Evolutionary conservation across 1,284 basidiomycete species (phyloP).

Genomic region (Irpex lacteus): DNA sequence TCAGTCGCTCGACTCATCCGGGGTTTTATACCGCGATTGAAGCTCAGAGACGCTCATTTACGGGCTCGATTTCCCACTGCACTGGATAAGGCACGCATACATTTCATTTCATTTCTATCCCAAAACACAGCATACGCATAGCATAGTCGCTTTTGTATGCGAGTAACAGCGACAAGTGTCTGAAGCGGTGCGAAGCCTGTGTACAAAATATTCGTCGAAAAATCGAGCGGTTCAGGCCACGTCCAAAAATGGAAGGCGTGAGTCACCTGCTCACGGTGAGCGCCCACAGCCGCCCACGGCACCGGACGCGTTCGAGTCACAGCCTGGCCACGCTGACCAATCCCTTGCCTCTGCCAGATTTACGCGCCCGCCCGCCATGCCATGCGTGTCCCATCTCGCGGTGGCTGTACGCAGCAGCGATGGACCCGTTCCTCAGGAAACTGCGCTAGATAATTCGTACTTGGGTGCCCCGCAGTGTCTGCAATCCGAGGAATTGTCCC

Average conservation of each 20-base stretch:
- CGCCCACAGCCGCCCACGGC: not conserved
- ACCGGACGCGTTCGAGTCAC: not conserved
- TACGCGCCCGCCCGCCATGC: not conserved
- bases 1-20: conserved; percentile 16
- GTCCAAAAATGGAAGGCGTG: not conserved
- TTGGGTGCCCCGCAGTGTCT: not conserved
- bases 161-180: not conserved
- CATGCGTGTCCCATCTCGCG: not conserved
- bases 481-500: not conserved
- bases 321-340: not conserved
- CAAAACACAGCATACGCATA: not conserved
- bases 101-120: not conserved
- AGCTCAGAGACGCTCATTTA: conserved; percentile 19
- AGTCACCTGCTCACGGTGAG: not conserved
- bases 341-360: not conserved
- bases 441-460: not conserved
- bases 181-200: not conserved
- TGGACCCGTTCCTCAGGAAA: not conserved
- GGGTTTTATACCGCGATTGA: conserved; percentile 20
- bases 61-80: conserved; percentile 3
- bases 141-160: not conserved
- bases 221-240: not conserved
- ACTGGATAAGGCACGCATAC: conserved; percentile 3
- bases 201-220: not conserved
- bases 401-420: not conserved